Evolutionary conservation across 1,284 basidiomycete species (phyloP).

Genomic region (Rhodotorula glutinis): DNA sequence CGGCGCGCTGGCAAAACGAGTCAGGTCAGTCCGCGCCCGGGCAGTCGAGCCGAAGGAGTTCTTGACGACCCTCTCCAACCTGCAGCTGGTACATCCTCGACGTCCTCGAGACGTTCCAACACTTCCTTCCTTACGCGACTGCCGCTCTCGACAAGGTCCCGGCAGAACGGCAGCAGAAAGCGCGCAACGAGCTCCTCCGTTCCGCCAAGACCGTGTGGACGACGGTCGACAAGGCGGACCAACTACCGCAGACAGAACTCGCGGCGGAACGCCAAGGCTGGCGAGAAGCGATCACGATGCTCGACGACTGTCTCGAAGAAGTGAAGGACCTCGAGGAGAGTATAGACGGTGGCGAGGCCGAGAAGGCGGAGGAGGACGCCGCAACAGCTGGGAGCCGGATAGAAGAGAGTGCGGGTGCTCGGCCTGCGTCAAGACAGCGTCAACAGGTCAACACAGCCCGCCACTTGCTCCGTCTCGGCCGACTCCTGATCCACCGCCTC

Average conservation of each 20-base stretch:
- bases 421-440: neutral
- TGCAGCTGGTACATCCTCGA: constrained; percentile 16
- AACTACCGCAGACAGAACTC: constrained; percentile 16
- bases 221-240: constrained; percentile 6
- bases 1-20: neutral
- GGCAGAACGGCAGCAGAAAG: neutral
- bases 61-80: neutral
- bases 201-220: constrained; percentile 28
- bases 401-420: neutral
- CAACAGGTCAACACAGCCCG: neutral
- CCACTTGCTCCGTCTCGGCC: constrained; percentile 17
- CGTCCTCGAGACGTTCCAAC: constrained; percentile 14
- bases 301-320: constrained; percentile 28
- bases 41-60: neutral
- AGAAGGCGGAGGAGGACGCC: neutral
- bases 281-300: constrained; percentile 13
- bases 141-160: constrained; percentile 2
- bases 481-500: constrained; percentile 23
- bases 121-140: constrained; percentile 2
- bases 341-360: neutral
- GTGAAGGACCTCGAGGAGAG: constrained; percentile 7
- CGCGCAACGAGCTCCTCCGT: constrained; percentile 20
- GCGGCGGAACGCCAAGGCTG: constrained; percentile 25
- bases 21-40: constrained; percentile 10
- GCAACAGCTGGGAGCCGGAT: neutral